phyloP scores from a whole-genome alignment of 177 flowering plant species.

The Tripterygium wilfordii region DNA sequence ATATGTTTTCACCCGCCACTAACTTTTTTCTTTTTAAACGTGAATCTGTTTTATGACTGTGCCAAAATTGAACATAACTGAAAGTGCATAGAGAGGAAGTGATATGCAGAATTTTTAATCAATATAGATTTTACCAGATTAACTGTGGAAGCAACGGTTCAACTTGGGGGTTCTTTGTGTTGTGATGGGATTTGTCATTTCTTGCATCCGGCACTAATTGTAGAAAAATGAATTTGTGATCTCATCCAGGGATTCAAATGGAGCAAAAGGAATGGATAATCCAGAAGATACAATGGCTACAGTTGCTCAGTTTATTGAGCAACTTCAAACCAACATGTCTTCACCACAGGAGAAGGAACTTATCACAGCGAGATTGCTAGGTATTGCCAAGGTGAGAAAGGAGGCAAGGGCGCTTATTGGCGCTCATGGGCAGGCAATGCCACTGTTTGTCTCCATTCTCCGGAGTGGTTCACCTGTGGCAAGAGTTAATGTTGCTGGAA shows the following conservation, averaged over 20 bases:
- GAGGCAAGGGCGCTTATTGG: slow-evolving; percentile 77
- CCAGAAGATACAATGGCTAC: slow-evolving; percentile 58
- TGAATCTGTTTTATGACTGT: too few species aligned
- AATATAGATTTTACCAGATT: too few species aligned
- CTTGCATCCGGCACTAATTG: not conserved
- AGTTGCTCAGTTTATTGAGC: slow-evolving; percentile 77
- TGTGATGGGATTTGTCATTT: too few species aligned
- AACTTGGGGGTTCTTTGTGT: too few species aligned
- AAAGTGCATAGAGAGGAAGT: too few species aligned
- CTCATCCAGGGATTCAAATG: slow-evolving; percentile 60
- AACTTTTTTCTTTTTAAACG: too few species aligned
- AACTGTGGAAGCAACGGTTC: too few species aligned
- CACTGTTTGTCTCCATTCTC: slow-evolving; percentile 69
- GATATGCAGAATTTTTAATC: too few species aligned
- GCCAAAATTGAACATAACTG: too few species aligned
- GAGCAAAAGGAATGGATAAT: slow-evolving; percentile 51
- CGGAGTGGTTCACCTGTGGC: slow-evolving; percentile 64
- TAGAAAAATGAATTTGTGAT: slow-evolving; percentile 3
- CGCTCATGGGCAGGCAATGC: slow-evolving; percentile 83
- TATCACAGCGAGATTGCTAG: slow-evolving; percentile 64
- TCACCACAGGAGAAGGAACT: slow-evolving; percentile 76
- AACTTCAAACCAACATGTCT: slow-evolving; percentile 69
- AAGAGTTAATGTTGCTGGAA: slow-evolving; percentile 73
- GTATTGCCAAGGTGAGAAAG: slow-evolving; percentile 59
- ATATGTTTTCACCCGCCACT: too few species aligned